phyloP scores from a whole-genome alignment of 208 protist species.

The Acanthamoeba royreba region DNA sequence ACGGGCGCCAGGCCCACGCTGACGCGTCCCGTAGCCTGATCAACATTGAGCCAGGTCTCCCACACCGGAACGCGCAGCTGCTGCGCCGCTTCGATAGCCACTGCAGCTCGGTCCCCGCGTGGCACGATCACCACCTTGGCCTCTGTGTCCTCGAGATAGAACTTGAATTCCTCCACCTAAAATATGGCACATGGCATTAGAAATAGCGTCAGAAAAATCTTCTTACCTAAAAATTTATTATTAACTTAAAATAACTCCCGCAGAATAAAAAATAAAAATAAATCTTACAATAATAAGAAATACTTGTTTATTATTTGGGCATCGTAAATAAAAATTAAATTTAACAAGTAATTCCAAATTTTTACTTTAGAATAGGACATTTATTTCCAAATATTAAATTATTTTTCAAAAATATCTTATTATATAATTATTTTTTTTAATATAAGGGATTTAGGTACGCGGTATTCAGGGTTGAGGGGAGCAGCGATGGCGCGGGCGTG shows the following conservation, averaged over 20 bases:
- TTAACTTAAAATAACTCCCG: no score
- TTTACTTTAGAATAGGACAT: background rate
- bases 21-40: background rate
- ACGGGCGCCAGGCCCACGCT: background rate
- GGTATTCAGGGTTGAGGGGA: constrained; percentile 66
- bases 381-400: background rate
- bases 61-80: constrained; percentile 15
- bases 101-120: background rate
- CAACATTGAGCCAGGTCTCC: background rate
- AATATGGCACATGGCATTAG: no score
- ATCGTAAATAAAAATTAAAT: background rate
- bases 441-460: background rate
- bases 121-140: constrained; percentile 57
- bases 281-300: background rate
- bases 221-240: no score
- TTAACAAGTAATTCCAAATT: background rate
- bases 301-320: background rate
- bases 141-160: constrained; percentile 63
- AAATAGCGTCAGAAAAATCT: no score
- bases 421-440: background rate
- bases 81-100: background rate
- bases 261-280: background rate
- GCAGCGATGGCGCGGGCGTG: constrained; percentile 49
- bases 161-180: constrained; percentile 58
- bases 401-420: background rate